phyloP scores from a whole-genome alignment of 306 rosid species.

The Corylus heterophylla region DNA sequence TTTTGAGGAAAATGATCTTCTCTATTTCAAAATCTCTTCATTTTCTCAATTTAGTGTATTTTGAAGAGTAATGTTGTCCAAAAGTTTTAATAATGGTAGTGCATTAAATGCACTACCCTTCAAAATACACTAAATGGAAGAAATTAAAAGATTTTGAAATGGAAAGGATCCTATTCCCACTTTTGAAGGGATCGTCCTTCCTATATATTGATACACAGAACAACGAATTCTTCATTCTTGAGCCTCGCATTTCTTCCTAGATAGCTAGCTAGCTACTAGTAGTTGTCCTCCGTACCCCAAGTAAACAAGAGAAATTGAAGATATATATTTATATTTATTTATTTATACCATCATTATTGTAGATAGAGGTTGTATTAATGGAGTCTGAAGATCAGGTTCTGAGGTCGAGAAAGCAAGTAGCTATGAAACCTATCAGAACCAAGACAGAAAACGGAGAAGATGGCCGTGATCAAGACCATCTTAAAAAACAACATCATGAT shows the following conservation, averaged over 20 bases:
- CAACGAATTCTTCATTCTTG: not conserved
- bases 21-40: too few relatives aligned
- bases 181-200: not conserved
- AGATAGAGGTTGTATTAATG: constrained; percentile 12
- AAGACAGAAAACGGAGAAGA: constrained; percentile 4
- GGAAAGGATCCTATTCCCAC: too few relatives aligned
- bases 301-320: not conserved
- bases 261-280: not conserved
- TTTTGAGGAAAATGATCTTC: not conserved
- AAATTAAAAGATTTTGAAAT: too few relatives aligned
- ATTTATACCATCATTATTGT: not conserved
- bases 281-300: not conserved
- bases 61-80: too few relatives aligned
- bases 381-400: constrained; percentile 18
- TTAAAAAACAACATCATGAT: not conserved
- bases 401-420: constrained; percentile 16
- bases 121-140: too few relatives aligned
- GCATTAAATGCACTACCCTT: too few relatives aligned
- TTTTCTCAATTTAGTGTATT: too few relatives aligned
- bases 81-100: too few relatives aligned
- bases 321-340: too few relatives aligned
- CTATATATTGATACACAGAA: not conserved
- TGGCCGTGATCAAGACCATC: not conserved
- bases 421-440: constrained; percentile 28
- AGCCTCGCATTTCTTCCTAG: not conserved